Evolutionary conservation across 2,329 filamentous ascomycete species (phyloP).

Genomic region (Diplodia mutila): DNA sequence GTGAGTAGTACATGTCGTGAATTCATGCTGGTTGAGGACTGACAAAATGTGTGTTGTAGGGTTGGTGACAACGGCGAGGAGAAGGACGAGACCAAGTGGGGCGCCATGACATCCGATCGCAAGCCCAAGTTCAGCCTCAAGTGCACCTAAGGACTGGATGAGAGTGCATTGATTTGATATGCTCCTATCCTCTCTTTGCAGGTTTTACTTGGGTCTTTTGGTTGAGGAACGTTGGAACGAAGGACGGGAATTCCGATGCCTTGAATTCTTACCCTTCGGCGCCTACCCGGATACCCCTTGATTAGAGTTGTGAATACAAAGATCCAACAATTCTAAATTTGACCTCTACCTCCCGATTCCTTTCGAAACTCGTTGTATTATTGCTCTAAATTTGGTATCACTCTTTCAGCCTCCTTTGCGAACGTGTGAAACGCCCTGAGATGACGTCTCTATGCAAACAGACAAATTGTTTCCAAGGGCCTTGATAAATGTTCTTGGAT

Average conservation of each 20-base stretch:
- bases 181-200: neutral
- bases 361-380: neutral
- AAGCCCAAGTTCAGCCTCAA: conserved; percentile 58
- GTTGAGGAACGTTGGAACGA: no score
- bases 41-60: no score
- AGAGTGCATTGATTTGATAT: neutral
- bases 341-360: neutral
- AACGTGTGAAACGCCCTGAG: no score
- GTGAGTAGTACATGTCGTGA: neutral
- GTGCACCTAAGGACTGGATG: conserved; percentile 6
- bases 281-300: neutral
- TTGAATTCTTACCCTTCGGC: neutral
- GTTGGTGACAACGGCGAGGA: conserved; percentile 65
- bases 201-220: neutral
- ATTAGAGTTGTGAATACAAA: neutral
- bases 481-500: no score
- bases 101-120: conserved; percentile 65
- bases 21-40: no score
- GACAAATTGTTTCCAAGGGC: no score
- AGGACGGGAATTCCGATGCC: neutral
- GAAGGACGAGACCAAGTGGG: conserved; percentile 70
- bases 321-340: neutral
- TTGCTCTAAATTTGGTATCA: neutral
- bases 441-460: no score
- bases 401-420: neutral